Conservation (phyloP, 2,329 filamentous ascomycete genomes). For the Stachybotrys echinatus region DNA sequence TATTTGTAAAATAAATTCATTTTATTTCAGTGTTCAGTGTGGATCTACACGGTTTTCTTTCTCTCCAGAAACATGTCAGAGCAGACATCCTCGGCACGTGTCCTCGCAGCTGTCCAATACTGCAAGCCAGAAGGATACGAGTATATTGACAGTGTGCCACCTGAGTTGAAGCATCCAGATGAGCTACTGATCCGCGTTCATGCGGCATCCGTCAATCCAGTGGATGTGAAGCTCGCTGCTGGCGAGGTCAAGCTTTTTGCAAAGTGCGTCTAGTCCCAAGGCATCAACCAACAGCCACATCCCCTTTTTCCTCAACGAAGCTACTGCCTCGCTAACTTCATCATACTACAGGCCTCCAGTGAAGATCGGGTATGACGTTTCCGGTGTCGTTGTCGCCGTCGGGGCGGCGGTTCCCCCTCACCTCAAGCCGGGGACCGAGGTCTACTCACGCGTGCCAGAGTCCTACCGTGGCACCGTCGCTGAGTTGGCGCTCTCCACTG, state of each 20-base stretch:
- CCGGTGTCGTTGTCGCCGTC: conserved; percentile 29
- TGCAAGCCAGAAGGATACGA: not conserved
- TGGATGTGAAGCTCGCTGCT: conserved; percentile 35
- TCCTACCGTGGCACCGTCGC: conserved; percentile 9
- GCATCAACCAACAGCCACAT: not conserved
- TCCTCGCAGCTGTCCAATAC: not conserved
- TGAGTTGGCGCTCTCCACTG: conserved; percentile 13
- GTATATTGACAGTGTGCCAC: not conserved
- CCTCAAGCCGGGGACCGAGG: conserved; percentile 23
- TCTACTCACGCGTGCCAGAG: conserved; percentile 15
- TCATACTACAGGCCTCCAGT: conserved; percentile 27
- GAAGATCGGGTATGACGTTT: conserved; percentile 35
- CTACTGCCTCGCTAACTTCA: not conserved
- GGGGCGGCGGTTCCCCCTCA: conserved; percentile 24
- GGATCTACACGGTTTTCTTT: too few species aligned
- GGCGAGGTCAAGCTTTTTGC: conserved; percentile 26
- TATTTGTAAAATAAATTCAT: too few species aligned
- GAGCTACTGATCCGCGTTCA: conserved; percentile 28
- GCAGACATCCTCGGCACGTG: too few species aligned
- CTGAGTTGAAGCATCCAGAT: not conserved
- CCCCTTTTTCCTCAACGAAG: not conserved
- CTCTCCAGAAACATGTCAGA: too few species aligned
- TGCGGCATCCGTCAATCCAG: conserved; percentile 38
- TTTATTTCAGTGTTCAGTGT: too few species aligned
- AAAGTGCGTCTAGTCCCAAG: conserved; percentile 20